Percentiles rank a stretch among this genome's conserved stretches.
phyloP scores from a whole-genome alignment of 768 basidiomycete species.

The Mycena sanguinolenta region DNA sequence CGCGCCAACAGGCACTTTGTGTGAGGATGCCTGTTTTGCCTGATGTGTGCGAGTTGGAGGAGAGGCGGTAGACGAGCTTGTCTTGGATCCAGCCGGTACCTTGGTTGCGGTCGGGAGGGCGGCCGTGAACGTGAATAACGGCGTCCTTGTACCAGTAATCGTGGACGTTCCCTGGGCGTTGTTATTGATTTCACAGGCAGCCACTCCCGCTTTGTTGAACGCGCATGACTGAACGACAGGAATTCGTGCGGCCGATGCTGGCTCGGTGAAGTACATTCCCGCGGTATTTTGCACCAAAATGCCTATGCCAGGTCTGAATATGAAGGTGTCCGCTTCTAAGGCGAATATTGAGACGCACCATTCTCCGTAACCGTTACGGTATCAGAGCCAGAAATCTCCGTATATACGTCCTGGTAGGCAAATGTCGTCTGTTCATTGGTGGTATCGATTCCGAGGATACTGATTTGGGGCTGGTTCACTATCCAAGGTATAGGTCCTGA shows the following conservation, averaged over 20 bases:
- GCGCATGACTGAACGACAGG: slow-evolving; percentile 14
- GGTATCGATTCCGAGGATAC: slow-evolving; percentile 2
- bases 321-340: neutral
- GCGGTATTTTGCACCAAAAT: slow-evolving; percentile 8
- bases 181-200: slow-evolving; percentile 5
- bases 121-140: slow-evolving; percentile 5
- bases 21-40: neutral
- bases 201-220: neutral
- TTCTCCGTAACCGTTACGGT: neutral
- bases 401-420: slow-evolving; percentile 4
- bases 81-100: neutral
- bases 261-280: slow-evolving; percentile 7
- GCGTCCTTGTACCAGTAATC: neutral
- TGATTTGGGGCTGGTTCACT: neutral
- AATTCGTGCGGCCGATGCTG: neutral
- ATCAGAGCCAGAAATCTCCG: neutral
- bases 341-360: neutral
- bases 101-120: neutral
- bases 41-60: neutral
- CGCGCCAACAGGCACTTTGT: slow-evolving; percentile 7
- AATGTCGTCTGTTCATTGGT: slow-evolving; percentile 10
- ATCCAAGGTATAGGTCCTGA: neutral
- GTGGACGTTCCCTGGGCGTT: neutral
- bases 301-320: neutral
- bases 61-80: neutral